Percentiles rank a stretch among this genome's conserved stretches.
phyloP scores from a whole-genome alignment of 805 yeast species.

The Debaryomyces tyrocola region DNA sequence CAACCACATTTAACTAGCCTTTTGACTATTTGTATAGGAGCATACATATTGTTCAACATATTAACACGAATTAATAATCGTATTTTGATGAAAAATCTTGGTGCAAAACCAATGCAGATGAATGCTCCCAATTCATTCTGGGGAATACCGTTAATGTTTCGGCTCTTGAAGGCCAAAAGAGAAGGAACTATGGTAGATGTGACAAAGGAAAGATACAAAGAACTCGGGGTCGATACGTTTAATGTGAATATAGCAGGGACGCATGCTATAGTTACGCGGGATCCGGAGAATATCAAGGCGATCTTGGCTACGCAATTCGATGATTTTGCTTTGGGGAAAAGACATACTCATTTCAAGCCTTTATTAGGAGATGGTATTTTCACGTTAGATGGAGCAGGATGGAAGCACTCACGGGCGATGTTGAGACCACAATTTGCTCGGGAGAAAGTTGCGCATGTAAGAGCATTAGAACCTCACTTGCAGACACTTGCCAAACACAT shows the following conservation, averaged over 20 bases:
- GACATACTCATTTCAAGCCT: constrained; percentile 38
- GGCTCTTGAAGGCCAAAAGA: too few relatives aligned
- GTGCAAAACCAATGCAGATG: not conserved
- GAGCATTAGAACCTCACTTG: constrained; percentile 39
- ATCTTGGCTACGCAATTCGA: constrained; percentile 42
- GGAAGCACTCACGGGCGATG: constrained; percentile 42
- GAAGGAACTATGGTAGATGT: constrained; percentile 14
- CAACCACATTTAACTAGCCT: too few relatives aligned
- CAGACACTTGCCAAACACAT: constrained; percentile 35
- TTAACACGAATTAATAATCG: too few relatives aligned
- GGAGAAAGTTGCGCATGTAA: constrained; percentile 43
- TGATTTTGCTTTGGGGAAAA: constrained; percentile 39
- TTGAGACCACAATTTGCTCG: constrained; percentile 45
- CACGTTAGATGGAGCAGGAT: constrained; percentile 42
- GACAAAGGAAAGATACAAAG: constrained; percentile 7
- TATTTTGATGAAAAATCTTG: not conserved
- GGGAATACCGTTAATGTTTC: too few relatives aligned
- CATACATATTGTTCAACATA: too few relatives aligned
- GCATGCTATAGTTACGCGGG: constrained; percentile 17
- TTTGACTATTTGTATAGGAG: too few relatives aligned
- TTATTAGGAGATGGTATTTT: constrained; percentile 45
- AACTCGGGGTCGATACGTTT: constrained; percentile 6
- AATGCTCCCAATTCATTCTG: too few relatives aligned
- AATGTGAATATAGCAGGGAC: constrained; percentile 8
- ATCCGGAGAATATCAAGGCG: constrained; percentile 44